phyloP scores from a whole-genome alignment of 108 stramenopile species.

The Cyclotella baltica region DNA sequence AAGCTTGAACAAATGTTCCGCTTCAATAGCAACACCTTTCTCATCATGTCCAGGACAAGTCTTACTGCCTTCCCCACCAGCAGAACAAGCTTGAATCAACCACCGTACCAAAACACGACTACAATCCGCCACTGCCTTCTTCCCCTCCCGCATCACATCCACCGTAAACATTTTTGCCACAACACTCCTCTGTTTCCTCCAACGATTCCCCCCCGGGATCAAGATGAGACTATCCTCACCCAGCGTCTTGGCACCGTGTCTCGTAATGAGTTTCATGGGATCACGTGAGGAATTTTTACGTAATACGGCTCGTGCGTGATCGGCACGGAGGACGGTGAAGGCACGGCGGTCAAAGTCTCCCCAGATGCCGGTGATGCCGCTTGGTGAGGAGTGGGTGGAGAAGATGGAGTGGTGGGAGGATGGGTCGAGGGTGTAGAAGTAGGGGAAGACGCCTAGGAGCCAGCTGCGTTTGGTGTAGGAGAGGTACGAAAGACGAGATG shows the following conservation, averaged over 20 bases:
- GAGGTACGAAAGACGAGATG: not conserved
- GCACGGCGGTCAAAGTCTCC: conserved; percentile 7
- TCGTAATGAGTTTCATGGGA: conserved; percentile 10
- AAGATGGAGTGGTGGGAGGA: not conserved
- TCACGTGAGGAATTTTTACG: conserved; percentile 29
- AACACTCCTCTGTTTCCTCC: conserved; percentile 23
- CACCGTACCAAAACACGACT: conserved; percentile 17
- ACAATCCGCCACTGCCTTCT: conserved; percentile 14
- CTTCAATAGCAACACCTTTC: conserved; percentile 14
- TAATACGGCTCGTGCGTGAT: conserved; percentile 21
- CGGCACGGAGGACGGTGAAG: conserved; percentile 14
- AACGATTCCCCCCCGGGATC: conserved; percentile 18
- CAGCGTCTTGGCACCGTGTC: conserved; percentile 33
- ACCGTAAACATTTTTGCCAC: conserved; percentile 24
- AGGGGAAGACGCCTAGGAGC: conserved; percentile 22
- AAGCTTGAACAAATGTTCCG: conserved; percentile 31
- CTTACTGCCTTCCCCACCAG: not conserved
- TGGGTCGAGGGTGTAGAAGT: conserved; percentile 10
- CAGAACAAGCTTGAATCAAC: conserved; percentile 16
- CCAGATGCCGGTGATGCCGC: conserved; percentile 20
- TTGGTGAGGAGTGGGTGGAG: conserved; percentile 10
- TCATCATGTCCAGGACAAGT: conserved; percentile 4
- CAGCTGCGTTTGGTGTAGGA: conserved; percentile 2
- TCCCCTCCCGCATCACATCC: conserved; percentile 3
- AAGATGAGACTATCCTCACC: conserved; percentile 38